Conservation (phyloP, 169 alveolate genomes). For the Neospora caninum region DNA sequence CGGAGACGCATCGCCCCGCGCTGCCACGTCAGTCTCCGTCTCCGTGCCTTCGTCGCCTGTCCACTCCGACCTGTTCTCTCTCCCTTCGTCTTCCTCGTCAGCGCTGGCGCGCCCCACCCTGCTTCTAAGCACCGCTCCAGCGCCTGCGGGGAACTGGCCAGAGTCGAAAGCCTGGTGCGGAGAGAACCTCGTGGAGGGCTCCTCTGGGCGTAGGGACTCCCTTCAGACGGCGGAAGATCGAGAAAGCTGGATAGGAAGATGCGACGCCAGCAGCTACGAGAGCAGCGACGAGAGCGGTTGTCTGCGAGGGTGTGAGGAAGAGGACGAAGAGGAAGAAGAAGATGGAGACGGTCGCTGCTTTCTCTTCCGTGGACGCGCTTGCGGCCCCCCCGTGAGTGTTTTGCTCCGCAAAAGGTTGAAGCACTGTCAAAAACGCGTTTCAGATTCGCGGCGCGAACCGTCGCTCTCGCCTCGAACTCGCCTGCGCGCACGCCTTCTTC, state of each 20-base stretch:
- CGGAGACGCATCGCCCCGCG: too few species aligned
- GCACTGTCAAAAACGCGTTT: background rate
- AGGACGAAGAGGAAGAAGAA: constrained; percentile 30
- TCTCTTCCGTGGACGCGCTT: background rate
- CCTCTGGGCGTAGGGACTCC: too few species aligned
- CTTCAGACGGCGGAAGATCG: background rate
- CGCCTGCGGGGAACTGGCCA: too few species aligned
- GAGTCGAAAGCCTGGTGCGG: too few species aligned
- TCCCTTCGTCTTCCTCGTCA: too few species aligned
- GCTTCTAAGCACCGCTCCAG: too few species aligned
- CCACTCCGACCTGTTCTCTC: too few species aligned
- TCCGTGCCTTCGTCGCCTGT: too few species aligned
- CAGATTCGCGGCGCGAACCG: background rate
- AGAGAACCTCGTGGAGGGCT: too few species aligned
- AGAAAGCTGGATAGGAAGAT: background rate
- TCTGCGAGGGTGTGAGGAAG: background rate
- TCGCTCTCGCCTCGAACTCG: background rate
- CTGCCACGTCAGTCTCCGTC: too few species aligned
- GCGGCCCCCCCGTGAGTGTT: background rate
- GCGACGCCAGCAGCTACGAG: background rate
- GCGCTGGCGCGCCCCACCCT: too few species aligned
- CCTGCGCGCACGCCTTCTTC: background rate
- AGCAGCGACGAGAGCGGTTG: background rate
- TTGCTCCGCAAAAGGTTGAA: background rate
- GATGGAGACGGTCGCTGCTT: constrained; percentile 12